These are phyloP conservation scores for Dactylellina leptospora DNA, from an alignment of 2,329 filamentous ascomycete genomes.

Conservation along the genomic window DNA sequence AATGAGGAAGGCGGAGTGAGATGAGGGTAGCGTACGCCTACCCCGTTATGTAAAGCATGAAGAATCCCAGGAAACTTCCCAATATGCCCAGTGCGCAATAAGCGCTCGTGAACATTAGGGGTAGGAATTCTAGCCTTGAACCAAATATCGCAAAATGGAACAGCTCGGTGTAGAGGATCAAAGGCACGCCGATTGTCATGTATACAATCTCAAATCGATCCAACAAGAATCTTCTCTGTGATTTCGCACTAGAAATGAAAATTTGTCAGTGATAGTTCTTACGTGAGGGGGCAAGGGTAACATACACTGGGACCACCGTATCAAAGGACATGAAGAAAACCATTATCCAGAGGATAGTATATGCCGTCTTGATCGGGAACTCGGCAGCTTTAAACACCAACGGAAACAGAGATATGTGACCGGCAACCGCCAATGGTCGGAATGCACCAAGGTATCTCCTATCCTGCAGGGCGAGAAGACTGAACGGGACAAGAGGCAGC, in stretches of 20 bases:
- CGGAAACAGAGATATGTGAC: constrained; percentile 94
- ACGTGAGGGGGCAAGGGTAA: constrained; percentile 55
- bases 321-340: constrained; percentile 88
- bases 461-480: constrained; percentile 87
- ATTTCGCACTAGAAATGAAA: constrained; percentile 57
- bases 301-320: constrained; percentile 82
- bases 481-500: constrained; percentile 93
- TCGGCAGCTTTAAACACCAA: constrained; percentile 90
- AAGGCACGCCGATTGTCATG: constrained; percentile 84
- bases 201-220: constrained; percentile 91
- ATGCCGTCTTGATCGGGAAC: constrained; percentile 91
- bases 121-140: constrained; percentile 83
- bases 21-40: background rate
- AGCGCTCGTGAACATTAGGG: constrained; percentile 95
- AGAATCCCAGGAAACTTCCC: constrained; percentile 92
- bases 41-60: constrained; percentile 82
- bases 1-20: background rate
- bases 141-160: constrained; percentile 86
- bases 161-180: constrained; percentile 88
- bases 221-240: constrained; percentile 84
- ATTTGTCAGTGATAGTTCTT: constrained; percentile 5
- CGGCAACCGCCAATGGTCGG: constrained; percentile 86
- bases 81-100: constrained; percentile 95
- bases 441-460: constrained; percentile 91
- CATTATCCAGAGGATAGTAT: constrained; percentile 91